These are phyloP conservation scores for Geotrichum macrosporum DNA, from an alignment of 1,139 yeast genomes.

Conservation along the genomic window DNA sequence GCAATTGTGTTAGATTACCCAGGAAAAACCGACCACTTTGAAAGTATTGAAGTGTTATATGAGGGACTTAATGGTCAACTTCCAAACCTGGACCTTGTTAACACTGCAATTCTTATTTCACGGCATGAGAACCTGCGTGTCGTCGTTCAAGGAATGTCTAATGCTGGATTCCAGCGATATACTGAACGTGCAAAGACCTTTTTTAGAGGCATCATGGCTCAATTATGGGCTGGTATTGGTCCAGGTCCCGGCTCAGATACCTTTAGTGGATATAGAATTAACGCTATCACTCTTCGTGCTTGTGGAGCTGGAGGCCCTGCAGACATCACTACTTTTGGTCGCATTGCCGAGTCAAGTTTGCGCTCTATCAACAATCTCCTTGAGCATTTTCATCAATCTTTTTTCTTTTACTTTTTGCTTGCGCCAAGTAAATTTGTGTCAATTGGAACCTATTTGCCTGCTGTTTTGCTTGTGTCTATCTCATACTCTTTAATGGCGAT, in stretches of 20 bases:
- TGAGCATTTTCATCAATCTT: constrained; percentile 96
- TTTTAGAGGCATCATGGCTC: constrained; percentile 57
- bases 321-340: constrained; percentile 88
- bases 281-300: constrained; percentile 78
- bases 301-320: constrained; percentile 52
- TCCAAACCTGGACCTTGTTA: constrained; percentile 86
- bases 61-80: constrained; percentile 93
- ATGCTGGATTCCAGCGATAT: constrained; percentile 20
- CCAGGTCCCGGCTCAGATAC: constrained; percentile 72
- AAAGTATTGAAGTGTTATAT: constrained; percentile 68
- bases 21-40: constrained; percentile 55
- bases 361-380: constrained; percentile 86
- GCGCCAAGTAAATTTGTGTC: constrained; percentile 81
- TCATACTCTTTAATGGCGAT: constrained; percentile 70
- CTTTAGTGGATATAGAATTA: constrained; percentile 95
- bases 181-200: constrained; percentile 56
- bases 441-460: constrained; percentile 88
- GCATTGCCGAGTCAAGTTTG: constrained; percentile 80
- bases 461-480: constrained; percentile 69
- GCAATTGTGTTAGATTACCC: constrained; percentile 84
- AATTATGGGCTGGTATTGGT: constrained; percentile 66
- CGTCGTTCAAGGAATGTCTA: constrained; percentile 55
- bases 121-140: constrained; percentile 71
- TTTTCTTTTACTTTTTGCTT: constrained; percentile 82
- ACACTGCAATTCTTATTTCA: constrained; percentile 68